A percentile compares a stretch with the other conserved stretches of the same genome.
Conservation (phyloP, 2,329 filamentous ascomycete genomes). For the Blastomyces parvus region DNA sequence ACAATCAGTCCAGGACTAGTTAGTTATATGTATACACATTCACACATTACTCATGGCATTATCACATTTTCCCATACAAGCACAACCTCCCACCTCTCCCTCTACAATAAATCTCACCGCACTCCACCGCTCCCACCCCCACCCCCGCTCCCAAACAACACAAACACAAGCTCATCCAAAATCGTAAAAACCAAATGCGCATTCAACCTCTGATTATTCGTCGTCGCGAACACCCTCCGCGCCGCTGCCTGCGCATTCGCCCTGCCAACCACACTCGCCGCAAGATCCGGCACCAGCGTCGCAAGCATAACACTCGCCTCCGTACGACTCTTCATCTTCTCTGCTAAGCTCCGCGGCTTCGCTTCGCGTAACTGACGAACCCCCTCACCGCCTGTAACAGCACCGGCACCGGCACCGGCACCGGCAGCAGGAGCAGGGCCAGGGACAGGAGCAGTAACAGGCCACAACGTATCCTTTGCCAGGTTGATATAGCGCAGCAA, state of each 20-base stretch:
- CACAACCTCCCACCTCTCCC: no score
- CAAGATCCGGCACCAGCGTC: constrained; percentile 81
- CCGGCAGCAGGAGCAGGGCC: no score
- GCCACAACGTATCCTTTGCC: constrained; percentile 74
- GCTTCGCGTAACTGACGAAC: constrained; percentile 38
- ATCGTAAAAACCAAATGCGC: constrained; percentile 62
- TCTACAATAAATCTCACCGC: no score
- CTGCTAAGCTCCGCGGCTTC: constrained; percentile 53
- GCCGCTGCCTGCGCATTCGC: constrained; percentile 86
- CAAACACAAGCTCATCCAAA: constrained; percentile 58
- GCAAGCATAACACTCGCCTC: constrained; percentile 85
- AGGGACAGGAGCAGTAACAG: constrained; percentile 27
- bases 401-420: no score
- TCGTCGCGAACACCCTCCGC: constrained; percentile 74
- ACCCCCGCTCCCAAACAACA: constrained; percentile 45
- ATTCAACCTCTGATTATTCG: constrained; percentile 87
- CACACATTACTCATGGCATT: no score
- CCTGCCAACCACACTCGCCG: constrained; percentile 84
- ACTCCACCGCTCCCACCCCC: no score
- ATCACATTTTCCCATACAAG: no score
- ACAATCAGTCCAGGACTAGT: no score
- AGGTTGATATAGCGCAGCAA: constrained; percentile 60
- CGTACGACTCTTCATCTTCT: constrained; percentile 70
- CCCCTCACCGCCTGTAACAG: background rate
- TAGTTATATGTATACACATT: no score